A percentile compares a stretch with the other conserved stretches of the same genome.
Conservation (phyloP, 352 stramenopile species). For the Peronospora destructor region DNA sequence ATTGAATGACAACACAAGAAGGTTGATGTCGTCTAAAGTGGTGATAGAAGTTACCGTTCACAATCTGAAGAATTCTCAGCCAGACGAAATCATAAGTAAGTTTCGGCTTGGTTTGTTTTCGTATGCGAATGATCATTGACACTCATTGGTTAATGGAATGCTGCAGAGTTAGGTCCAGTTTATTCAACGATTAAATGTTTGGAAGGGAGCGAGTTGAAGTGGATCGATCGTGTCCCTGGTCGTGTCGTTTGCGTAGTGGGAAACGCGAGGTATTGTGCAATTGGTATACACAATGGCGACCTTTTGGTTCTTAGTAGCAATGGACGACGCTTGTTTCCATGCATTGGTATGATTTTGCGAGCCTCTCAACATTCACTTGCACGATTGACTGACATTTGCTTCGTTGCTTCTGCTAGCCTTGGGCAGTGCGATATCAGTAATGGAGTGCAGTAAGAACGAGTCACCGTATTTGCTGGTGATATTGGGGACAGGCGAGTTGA, state of each 20-base stretch:
- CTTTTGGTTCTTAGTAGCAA: slow-evolving; percentile 57
- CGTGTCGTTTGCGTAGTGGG: slow-evolving; percentile 46
- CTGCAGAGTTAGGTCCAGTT: slow-evolving; percentile 48
- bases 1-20: slow-evolving; percentile 8
- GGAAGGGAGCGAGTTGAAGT: slow-evolving; percentile 45
- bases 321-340: slow-evolving; percentile 71
- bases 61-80: slow-evolving; percentile 43
- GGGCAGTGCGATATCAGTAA: slow-evolving; percentile 48
- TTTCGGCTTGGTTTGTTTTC: not conserved
- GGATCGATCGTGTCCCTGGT: slow-evolving; percentile 75
- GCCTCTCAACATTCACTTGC: not conserved
- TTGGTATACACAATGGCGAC: slow-evolving; percentile 58
- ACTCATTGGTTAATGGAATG: slow-evolving; percentile 1
- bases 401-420: slow-evolving; percentile 35
- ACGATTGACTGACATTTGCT: slow-evolving; percentile 1
- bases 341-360: slow-evolving; percentile 46
- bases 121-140: slow-evolving; percentile 2
- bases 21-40: slow-evolving; percentile 11
- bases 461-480: slow-evolving; percentile 74
- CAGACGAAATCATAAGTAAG: slow-evolving; percentile 45
- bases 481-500: slow-evolving; percentile 46
- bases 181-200: slow-evolving; percentile 72
- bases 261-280: slow-evolving; percentile 56
- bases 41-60: slow-evolving; percentile 60
- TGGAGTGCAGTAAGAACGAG: slow-evolving; percentile 60